Base-by-base conservation (phyloP, 495 filamentous ascomycete species). In the Penicillium mononematosum region DNA sequence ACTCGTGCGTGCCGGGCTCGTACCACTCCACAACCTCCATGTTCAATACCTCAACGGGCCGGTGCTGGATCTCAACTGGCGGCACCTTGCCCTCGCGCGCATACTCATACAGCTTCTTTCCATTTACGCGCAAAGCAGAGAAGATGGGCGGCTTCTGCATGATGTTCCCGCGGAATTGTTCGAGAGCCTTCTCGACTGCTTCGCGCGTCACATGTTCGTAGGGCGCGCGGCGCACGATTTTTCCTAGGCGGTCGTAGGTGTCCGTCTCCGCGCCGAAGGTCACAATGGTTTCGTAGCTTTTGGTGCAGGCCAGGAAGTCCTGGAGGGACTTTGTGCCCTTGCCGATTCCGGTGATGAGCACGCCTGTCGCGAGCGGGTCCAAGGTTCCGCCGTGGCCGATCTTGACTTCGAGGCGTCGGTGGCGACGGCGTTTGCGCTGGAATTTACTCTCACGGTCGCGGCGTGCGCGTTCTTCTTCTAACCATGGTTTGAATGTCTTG, bases 361-460 rank as follows among this genome's bases (percentile, higher is more conserved):
- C 90, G 24, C 94, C 94, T 1, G 90, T 96, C 14, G 94, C 94
- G 60, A 97, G 82, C 3, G 94, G 94, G 64, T 99, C 94, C 4
- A 99, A 81, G 0, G 94, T 99, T 32, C 94, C 94, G 34, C 95
- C 94, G 75, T 99, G 94, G 19, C 94, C 94, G 62, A 98, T 88
- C 76, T 99, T 99, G 58, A 98, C 87, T 55, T 89, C 80, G 8
- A 88, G 57, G 0, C 79, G 72, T 36, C 75, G 62, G 42, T 73
- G 66, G 71, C 84, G 85, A 63, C 79, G 74, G 20, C 82, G 81
- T 41, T 77, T 75, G 27, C 77, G 78, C 68, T 87, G 81, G 65
- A 70, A 78, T 9, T 75, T 69, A 22, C 66, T 76, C 59, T 93
- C 83, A 7, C 70, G 62, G 1, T 72, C 66, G 41, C 85, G 82